phyloP scores from a whole-genome alignment of 2,329 filamentous ascomycete species.

The Xylaria arbuscula region DNA sequence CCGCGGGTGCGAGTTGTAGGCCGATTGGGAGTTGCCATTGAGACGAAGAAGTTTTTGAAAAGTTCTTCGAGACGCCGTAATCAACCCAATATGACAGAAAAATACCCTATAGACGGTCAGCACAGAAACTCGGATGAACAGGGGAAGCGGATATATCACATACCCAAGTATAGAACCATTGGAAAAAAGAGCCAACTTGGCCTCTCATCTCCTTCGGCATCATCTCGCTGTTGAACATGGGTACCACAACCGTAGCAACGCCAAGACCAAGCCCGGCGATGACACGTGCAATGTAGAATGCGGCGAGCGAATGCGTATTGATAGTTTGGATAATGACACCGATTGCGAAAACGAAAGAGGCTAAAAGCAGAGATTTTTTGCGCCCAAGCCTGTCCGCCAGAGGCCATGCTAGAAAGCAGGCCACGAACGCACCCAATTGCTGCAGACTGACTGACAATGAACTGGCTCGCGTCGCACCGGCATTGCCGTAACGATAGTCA shows the following conservation, averaged over 20 bases:
- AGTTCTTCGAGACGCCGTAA: conserved; percentile 56
- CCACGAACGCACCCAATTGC: conserved; percentile 50
- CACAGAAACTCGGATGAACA: conserved; percentile 1
- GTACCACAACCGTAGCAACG: conserved; percentile 52
- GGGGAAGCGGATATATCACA: neutral
- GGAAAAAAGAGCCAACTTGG: conserved; percentile 62
- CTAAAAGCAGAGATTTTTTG: conserved; percentile 51
- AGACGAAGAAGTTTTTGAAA: conserved; percentile 48
- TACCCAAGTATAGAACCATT: conserved; percentile 58
- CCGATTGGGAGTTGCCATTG: conserved; percentile 69
- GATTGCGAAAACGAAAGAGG: conserved; percentile 57
- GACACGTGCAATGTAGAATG: conserved; percentile 50
- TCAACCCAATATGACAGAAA: conserved; percentile 65
- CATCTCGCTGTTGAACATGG: conserved; percentile 56
- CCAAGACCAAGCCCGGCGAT: conserved; percentile 50
- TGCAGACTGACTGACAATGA: conserved; percentile 50
- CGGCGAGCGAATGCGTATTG: conserved; percentile 54
- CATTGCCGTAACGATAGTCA: conserved; percentile 47
- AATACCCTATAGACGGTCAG: conserved; percentile 52
- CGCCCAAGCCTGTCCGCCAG: conserved; percentile 48
- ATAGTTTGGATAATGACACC: conserved; percentile 57
- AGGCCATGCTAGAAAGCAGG: conserved; percentile 51
- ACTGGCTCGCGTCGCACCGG: conserved; percentile 44
- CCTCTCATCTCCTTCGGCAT: conserved; percentile 58
- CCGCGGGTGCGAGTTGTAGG: conserved; percentile 61